These are phyloP conservation scores for Colletotrichum plurivorum DNA, from an alignment of 2,329 filamentous ascomycete genomes.

Conservation along the genomic window DNA sequence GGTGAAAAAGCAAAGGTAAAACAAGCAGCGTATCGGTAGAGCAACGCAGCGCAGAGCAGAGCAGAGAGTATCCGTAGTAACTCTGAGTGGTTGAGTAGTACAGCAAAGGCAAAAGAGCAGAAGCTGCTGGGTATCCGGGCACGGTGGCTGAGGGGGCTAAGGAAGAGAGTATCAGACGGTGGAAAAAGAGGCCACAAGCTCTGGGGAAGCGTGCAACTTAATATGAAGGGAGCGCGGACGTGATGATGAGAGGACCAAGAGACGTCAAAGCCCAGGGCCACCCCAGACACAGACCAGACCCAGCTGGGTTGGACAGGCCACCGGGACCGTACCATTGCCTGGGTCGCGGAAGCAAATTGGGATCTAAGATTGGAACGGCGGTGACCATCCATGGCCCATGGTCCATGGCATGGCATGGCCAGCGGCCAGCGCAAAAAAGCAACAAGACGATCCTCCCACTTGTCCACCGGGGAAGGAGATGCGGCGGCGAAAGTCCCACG, in stretches of 20 bases:
- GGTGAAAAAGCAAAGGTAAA: constrained; percentile 40
- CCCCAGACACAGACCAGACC: constrained; percentile 40
- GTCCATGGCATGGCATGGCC: constrained; percentile 20
- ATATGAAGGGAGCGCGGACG: constrained; percentile 41
- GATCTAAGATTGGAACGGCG: constrained; percentile 44
- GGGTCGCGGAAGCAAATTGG: constrained; percentile 40
- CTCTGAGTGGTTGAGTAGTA: too few relatives aligned
- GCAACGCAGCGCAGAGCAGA: not conserved
- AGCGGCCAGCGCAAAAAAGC: constrained; percentile 41
- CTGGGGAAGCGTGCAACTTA: constrained; percentile 41
- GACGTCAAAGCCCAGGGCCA: constrained; percentile 42
- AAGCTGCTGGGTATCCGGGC: constrained; percentile 19
- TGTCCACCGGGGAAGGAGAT: constrained; percentile 41
- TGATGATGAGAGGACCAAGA: constrained; percentile 41
- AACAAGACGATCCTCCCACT: constrained; percentile 43
- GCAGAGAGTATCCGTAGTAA: too few relatives aligned
- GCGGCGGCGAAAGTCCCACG: constrained; percentile 41
- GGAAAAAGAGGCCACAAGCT: constrained; percentile 23
- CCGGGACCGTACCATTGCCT: constrained; percentile 39
- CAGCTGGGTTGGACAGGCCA: constrained; percentile 42
- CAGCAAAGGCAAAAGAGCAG: not conserved
- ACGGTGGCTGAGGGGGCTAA: constrained; percentile 35
- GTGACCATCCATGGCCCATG: constrained; percentile 33
- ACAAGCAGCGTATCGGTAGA: constrained; percentile 21
- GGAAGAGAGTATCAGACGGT: constrained; percentile 40